Conservation (phyloP, 306 rosid species). For the Adenanthera pavonina region DNA sequence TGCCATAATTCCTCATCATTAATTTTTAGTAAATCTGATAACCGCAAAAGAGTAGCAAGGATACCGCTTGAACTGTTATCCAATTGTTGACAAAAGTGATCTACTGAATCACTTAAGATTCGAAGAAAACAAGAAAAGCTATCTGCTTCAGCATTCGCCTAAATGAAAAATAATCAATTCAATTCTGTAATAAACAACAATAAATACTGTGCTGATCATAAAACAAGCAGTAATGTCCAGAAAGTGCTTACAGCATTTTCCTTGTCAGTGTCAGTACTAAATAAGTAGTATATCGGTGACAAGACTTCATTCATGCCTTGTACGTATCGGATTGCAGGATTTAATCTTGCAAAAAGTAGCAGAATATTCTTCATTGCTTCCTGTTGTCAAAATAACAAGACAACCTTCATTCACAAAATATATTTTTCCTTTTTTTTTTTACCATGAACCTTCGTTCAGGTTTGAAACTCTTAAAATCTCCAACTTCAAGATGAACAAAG, state of each 20-base stretch:
- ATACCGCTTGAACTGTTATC: slow-evolving; percentile 80
- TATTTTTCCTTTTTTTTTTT: no score
- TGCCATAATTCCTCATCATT: slow-evolving; percentile 78
- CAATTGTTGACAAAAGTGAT: slow-evolving; percentile 84
- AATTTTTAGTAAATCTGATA: slow-evolving; percentile 64
- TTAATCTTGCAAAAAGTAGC: slow-evolving; percentile 73
- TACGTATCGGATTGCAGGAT: slow-evolving; percentile 82
- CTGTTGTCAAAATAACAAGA: slow-evolving; percentile 48
- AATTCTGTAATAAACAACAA: slow-evolving; percentile 1
- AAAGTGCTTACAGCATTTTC: slow-evolving; percentile 69
- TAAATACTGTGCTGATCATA: background rate
- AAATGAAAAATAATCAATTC: slow-evolving; percentile 29
- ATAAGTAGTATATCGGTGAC: slow-evolving; percentile 79
- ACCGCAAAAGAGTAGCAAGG: slow-evolving; percentile 72
- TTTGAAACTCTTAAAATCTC: background rate
- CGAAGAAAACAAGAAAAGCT: slow-evolving; percentile 82
- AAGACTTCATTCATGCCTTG: slow-evolving; percentile 96
- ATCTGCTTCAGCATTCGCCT: slow-evolving; percentile 89
- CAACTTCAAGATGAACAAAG: background rate
- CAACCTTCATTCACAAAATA: slow-evolving; percentile 18
- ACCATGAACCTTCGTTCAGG: no score
- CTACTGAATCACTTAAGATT: slow-evolving; percentile 75
- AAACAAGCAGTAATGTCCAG: slow-evolving; percentile 18
- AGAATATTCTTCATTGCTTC: slow-evolving; percentile 86
- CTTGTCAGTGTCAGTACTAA: slow-evolving; percentile 63